Conservation (phyloP, 768 basidiomycete genomes). For the Mycena epipterygia region DNA sequence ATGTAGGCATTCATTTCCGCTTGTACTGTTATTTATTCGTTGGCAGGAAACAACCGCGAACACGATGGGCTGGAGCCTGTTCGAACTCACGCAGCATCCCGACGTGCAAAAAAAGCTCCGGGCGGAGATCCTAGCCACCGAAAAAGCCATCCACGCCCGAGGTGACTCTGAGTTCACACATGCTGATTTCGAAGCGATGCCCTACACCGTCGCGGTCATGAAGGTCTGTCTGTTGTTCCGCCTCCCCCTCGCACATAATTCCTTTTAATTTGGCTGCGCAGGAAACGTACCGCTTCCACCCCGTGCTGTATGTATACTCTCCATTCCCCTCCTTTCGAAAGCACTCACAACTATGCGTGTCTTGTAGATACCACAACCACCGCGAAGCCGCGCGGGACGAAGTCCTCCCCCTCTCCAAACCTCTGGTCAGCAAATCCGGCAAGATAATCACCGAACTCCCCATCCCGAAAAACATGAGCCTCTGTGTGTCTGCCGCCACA, state of each 20-base stretch:
- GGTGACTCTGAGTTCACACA: slow-evolving; percentile 58
- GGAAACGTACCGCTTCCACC: slow-evolving; percentile 70
- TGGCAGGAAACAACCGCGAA: slow-evolving; percentile 71
- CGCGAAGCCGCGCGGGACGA: slow-evolving; percentile 67
- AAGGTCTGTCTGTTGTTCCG: slow-evolving; percentile 53
- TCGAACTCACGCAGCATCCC: slow-evolving; percentile 72
- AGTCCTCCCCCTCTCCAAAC: slow-evolving; percentile 69
- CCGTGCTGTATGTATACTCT: slow-evolving; percentile 67
- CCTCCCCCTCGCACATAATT: too few relatives aligned
- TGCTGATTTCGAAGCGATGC: slow-evolving; percentile 64
- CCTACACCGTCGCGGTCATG: slow-evolving; percentile 61
- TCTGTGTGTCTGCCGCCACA: slow-evolving; percentile 65
- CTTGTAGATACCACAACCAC: slow-evolving; percentile 52
- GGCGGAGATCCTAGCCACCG: slow-evolving; percentile 65
- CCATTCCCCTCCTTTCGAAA: not conserved
- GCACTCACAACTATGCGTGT: not conserved
- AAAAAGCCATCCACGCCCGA: slow-evolving; percentile 50
- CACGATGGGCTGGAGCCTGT: slow-evolving; percentile 70
- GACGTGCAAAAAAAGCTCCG: slow-evolving; percentile 73
- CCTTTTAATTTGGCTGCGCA: slow-evolving; percentile 34
- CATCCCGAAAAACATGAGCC: slow-evolving; percentile 63
- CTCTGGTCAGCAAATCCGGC: slow-evolving; percentile 62
- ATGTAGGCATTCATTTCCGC: slow-evolving; percentile 9
- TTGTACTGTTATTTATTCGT: slow-evolving; percentile 43
- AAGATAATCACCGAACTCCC: slow-evolving; percentile 57